Evolutionary conservation across 495 filamentous ascomycete species (phyloP).

Genomic region (Cenococcum geophilum): DNA sequence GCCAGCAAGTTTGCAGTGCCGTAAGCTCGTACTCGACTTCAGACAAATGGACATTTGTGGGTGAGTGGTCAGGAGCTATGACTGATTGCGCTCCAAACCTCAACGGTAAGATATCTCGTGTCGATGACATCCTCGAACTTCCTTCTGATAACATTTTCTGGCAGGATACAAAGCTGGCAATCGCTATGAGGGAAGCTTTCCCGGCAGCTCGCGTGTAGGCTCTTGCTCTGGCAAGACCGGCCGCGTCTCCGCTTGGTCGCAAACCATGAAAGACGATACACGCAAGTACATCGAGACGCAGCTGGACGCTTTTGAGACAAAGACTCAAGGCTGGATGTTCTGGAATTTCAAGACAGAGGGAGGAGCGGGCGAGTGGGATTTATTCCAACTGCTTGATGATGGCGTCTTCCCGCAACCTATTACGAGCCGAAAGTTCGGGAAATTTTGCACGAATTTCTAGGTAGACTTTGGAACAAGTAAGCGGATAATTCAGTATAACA

Average conservation of each 20-base stretch:
- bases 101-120: slow-evolving; percentile 38
- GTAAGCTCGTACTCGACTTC: slow-evolving; percentile 34
- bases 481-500: too few relatives aligned
- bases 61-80: slow-evolving; percentile 55
- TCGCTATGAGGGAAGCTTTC: slow-evolving; percentile 52
- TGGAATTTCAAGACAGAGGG: slow-evolving; percentile 50
- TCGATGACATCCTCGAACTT: too few relatives aligned
- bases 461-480: too few relatives aligned
- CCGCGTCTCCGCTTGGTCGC: slow-evolving; percentile 35
- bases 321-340: slow-evolving; percentile 45
- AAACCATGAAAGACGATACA: slow-evolving; percentile 35
- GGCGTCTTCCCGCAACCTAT: slow-evolving; percentile 40
- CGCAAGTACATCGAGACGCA: slow-evolving; percentile 46
- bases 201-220: slow-evolving; percentile 35
- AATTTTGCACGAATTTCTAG: not conserved
- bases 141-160: too few relatives aligned
- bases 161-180: slow-evolving; percentile 54
- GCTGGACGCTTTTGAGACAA: slow-evolving; percentile 41
- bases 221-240: slow-evolving; percentile 41
- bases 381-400: slow-evolving; percentile 40
- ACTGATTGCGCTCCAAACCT: slow-evolving; percentile 70
- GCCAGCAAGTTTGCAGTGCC: slow-evolving; percentile 40
- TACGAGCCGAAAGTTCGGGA: slow-evolving; percentile 8
- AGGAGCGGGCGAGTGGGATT: slow-evolving; percentile 46
- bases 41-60: slow-evolving; percentile 45